Conservation (phyloP, 176 grass and related monocot species). For the barley (Hordeum vulgare) region DNA sequence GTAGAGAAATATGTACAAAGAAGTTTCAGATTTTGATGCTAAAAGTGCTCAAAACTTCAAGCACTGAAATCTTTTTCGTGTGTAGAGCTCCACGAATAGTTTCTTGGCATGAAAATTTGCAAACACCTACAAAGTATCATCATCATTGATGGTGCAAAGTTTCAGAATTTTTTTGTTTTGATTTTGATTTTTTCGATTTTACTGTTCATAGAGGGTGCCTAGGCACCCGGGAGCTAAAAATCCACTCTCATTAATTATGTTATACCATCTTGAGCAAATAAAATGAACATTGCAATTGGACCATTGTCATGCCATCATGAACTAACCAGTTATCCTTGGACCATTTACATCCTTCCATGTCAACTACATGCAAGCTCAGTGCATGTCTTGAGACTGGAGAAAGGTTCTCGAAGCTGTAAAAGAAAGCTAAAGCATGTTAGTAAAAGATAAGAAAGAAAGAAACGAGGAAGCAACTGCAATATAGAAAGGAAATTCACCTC, state of each 20-base stretch:
- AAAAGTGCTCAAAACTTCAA: no score
- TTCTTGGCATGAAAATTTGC: no score
- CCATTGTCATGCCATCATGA: background rate
- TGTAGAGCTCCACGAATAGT: no score
- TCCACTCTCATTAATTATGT: background rate
- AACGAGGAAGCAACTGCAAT: background rate
- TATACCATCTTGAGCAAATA: background rate
- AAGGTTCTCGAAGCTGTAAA: slow-evolving; percentile 74
- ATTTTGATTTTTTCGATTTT: no score
- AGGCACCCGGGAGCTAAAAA: no score
- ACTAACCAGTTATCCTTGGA: slow-evolving; percentile 90
- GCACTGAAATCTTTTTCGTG: no score
- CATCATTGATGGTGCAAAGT: no score
- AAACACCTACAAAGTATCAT: no score
- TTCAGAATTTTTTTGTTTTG: no score
- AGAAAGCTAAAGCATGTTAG: slow-evolving; percentile 1
- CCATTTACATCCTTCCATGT: slow-evolving; percentile 79
- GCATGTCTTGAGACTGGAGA: slow-evolving; percentile 88
- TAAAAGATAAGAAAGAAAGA: slow-evolving; percentile 6
- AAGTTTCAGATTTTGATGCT: no score
- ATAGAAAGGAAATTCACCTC: slow-evolving; percentile 46
- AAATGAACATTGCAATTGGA: background rate
- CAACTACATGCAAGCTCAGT: slow-evolving; percentile 76
- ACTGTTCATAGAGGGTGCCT: no score
- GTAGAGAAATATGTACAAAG: no score